Evolutionary conservation across 208 protist species (phyloP), one percentile per base, ranked within the genome.

Genomic region (Crithidia acanthocephali): DNA sequence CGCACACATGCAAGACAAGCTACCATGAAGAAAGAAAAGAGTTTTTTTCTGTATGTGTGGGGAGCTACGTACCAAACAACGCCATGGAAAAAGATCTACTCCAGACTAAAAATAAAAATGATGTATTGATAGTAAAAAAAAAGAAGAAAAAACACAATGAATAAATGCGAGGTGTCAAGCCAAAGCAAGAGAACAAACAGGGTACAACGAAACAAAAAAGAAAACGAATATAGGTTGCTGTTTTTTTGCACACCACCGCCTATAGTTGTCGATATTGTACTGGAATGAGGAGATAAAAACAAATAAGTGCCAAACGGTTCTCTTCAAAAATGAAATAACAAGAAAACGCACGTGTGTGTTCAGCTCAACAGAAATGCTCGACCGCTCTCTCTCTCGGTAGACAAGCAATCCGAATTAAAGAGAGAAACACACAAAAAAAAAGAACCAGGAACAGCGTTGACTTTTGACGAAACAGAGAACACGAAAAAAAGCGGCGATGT

Each of bases 191-290:
- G 28, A 30, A 32, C 7, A 18, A 59, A 44, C 20, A 40, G 55
- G 30, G 55, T 59, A 59, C 57, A 62, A 62, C 16, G 23, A 18
- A n/a, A 45, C 28, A 45, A 28, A 16, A 48, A 62, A 27, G 40
- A 30, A 58, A 58, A 40, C 13, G 5, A 48, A 48, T 48, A 48
- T 48, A 48, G 16, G 16, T n/a, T n/a, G n/a, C n/a, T n/a, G 18
- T 30, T 53, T 2, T 20, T 53, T 25, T 53, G 30, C 30, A 22
- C 52, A 58, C 23, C 52, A 37, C 5, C 52, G 10, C 28, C 52
- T 37, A n/a, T 30, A 53, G 18, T 15, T 53, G 44, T 40, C 52
- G 52, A 58, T 58, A 58, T 37, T 37, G 18, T 5, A 53, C 2
- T 30, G 13, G 23, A 53, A 25, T 30, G 28, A 58, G 30, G 25